Evolutionary conservation across 2,329 filamentous ascomycete species (phyloP), one percentile per base, ranked within the genome.

Genomic region (Fusarium anthophilum): DNA sequence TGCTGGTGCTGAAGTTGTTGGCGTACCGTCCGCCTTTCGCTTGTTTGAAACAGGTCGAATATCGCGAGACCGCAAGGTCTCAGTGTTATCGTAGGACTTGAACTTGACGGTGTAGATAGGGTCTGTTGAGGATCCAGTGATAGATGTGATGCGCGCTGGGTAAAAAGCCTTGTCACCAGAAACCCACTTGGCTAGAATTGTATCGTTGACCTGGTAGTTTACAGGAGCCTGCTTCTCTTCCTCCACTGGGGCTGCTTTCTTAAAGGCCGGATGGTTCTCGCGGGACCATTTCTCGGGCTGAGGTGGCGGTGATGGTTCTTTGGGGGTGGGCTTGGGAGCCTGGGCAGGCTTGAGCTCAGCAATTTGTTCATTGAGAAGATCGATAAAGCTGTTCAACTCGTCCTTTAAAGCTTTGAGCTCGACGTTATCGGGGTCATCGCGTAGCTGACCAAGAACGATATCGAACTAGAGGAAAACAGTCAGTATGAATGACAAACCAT

Each of bases 91-190:
- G 84, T 98, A 98, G 79, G 91, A 94, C 84, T 97, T 96, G 87
- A 98, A 99, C 77, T 93, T 96, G 82, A 99, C 95, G 54, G 94
- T 93, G 82, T 98, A 99, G 73, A 98, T 94, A 41, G 95, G 96
- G 59, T 94, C 93, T 48, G 91, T 93, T n/a, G 92, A 92, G 14
- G 95, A 98, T 66, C 96, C 96, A 28, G 96, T 98, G 78, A 98
- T 95, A 59, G 93, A 95, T 58, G 94, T 96, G 82, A 99, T 97
- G 79, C 94, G 92, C 47, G 95, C 96, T 51, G 94, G 92, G 84
- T 98, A 98, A 84, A 95, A 98, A 30, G 90, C 89, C 79, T 93
- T 94, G 83, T 99, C 96, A 62, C 94, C 95, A 15, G 94, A 93
- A 53, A 93, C 86, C 94, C 95, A 99, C 83, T 96, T 95, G 53